A percentile compares a stretch with the other conserved stretches of the same genome.
Conservation (phyloP, 78 protist genomes). For the Bodo saltans region DNA sequence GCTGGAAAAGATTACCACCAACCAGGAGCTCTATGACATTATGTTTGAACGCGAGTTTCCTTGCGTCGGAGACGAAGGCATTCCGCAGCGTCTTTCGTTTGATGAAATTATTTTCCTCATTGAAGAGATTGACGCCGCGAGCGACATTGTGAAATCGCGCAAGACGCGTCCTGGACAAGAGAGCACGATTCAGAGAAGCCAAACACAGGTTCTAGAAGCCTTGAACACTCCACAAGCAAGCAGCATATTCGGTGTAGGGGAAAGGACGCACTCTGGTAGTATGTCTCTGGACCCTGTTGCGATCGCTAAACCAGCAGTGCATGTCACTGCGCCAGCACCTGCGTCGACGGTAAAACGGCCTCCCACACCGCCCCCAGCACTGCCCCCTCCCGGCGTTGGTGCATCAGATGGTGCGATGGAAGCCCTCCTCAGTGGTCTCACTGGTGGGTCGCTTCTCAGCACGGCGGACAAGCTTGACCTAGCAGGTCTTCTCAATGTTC, state of each 20-base stretch:
- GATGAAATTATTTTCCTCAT: conserved; percentile 41
- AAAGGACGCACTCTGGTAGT: neutral
- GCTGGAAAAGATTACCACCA: neutral
- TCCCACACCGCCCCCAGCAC: neutral
- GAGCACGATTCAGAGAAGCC: neutral
- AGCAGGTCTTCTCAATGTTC: conserved; percentile 49
- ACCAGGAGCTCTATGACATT: conserved; percentile 32
- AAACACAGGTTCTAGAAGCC: neutral
- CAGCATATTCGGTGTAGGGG: too few species aligned
- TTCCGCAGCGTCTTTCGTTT: neutral
- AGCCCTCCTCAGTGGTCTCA: too few species aligned
- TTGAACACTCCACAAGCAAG: too few species aligned
- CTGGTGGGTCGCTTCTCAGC: neutral
- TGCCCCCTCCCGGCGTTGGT: neutral
- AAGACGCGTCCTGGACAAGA: too few species aligned
- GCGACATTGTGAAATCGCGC: conserved; percentile 20
- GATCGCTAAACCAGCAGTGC: too few species aligned
- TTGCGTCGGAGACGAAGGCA: neutral
- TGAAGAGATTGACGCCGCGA: conserved; percentile 70
- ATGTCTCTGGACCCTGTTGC: too few species aligned
- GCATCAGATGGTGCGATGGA: neutral
- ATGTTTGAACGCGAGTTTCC: neutral
- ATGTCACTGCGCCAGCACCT: too few species aligned
- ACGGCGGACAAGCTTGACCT: conserved; percentile 30
- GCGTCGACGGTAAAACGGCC: neutral